Percentiles rank a stretch among this genome's conserved stretches.
These are phyloP conservation scores for Podochytrium sp. DNA, from an alignment of 192 early-diverging fungal genomes.

Conservation along the genomic window DNA sequence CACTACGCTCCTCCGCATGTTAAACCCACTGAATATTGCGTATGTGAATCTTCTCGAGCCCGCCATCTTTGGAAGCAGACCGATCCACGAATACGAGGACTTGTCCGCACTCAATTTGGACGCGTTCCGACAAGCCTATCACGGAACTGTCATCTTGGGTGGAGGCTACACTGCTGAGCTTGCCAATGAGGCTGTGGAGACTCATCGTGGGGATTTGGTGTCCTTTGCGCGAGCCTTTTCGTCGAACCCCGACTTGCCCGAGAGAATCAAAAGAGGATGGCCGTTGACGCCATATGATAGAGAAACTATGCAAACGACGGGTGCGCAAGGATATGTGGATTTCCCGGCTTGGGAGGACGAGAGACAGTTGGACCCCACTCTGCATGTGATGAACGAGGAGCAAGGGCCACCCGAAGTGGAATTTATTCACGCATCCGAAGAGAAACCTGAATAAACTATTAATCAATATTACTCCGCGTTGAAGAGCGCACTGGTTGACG, in stretches of 20 bases:
- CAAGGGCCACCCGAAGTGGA: too few relatives aligned
- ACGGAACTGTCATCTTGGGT: constrained; percentile 26
- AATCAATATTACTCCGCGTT: too few relatives aligned
- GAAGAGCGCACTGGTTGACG: too few relatives aligned
- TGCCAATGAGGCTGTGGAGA: constrained; percentile 15
- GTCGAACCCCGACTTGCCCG: constrained; percentile 46
- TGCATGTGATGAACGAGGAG: too few relatives aligned
- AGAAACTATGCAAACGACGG: constrained; percentile 35
- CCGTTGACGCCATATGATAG: constrained; percentile 39
- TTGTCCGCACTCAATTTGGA: not conserved
- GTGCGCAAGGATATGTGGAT: constrained; percentile 25
- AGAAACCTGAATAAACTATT: too few relatives aligned
- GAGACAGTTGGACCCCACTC: too few relatives aligned
- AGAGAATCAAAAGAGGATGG: constrained; percentile 32
- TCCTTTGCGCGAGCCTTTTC: constrained; percentile 41
- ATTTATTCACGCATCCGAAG: too few relatives aligned
- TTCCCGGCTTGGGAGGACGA: constrained; percentile 24
- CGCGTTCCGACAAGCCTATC: constrained; percentile 23
- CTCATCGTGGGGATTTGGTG: constrained; percentile 38
- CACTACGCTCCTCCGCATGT: constrained; percentile 2
- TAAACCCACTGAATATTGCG: constrained; percentile 28
- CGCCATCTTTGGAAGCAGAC: too few relatives aligned
- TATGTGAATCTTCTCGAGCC: constrained; percentile 33
- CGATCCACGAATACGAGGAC: not conserved
- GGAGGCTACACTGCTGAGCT: constrained; percentile 20